These are phyloP conservation scores for Schizothecium vesticola DNA, from an alignment of 495 filamentous ascomycete species.

Conservation along the genomic window DNA sequence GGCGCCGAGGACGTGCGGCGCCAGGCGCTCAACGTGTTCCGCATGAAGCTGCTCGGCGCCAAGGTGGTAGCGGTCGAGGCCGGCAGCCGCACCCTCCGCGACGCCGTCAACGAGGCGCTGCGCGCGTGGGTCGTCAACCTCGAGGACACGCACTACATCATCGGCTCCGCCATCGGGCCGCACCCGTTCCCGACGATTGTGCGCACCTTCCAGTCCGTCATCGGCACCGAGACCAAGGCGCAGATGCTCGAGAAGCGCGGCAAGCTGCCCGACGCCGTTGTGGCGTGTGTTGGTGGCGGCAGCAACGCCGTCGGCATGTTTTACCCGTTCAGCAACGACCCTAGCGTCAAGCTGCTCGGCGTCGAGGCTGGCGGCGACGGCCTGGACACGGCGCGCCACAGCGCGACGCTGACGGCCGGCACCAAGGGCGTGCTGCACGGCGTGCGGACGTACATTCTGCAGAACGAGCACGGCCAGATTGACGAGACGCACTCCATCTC, in stretches of 20 bases:
- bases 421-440: slow-evolving; percentile 92
- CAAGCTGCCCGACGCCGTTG: slow-evolving; percentile 90
- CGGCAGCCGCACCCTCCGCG: slow-evolving; percentile 79
- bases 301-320: slow-evolving; percentile 93
- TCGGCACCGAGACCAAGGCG: slow-evolving; percentile 84
- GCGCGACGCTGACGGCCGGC: slow-evolving; percentile 81
- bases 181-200: slow-evolving; percentile 97
- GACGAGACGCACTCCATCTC: slow-evolving; percentile 91
- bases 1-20: slow-evolving; percentile 89
- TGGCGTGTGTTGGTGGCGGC: slow-evolving; percentile 93
- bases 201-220: slow-evolving; percentile 89
- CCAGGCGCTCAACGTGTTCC: slow-evolving; percentile 92
- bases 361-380: slow-evolving; percentile 97
- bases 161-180: slow-evolving; percentile 89
- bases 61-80: slow-evolving; percentile 82
- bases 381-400: slow-evolving; percentile 79
- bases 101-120: slow-evolving; percentile 91
- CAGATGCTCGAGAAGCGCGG: slow-evolving; percentile 77
- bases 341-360: slow-evolving; percentile 78
- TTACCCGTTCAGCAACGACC: slow-evolving; percentile 86
- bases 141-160: slow-evolving; percentile 91
- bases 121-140: slow-evolving; percentile 83
- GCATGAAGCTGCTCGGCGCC: slow-evolving; percentile 92
- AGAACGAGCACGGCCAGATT: slow-evolving; percentile 89
- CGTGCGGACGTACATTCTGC: slow-evolving; percentile 90